Percentiles rank a stretch among this genome's conserved stretches.
Evolutionary conservation across 2,329 filamentous ascomycete genomes (phyloP).

Genomic region (Pyricularia sp.): DNA sequence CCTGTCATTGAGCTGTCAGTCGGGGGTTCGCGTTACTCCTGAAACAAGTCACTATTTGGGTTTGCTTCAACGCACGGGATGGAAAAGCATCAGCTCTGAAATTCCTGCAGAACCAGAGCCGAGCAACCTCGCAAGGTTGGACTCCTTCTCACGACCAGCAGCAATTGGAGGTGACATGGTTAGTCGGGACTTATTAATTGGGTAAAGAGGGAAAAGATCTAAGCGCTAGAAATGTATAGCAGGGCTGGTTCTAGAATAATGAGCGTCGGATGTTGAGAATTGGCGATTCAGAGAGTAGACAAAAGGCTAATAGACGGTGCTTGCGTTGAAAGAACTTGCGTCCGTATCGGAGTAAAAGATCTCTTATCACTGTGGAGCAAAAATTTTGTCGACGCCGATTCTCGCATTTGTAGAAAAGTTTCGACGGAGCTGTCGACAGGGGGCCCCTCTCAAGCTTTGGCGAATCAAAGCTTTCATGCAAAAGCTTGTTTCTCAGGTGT

Average conservation of each 20-base stretch:
- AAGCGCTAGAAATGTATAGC: neutral
- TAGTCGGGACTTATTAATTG: conserved; percentile 4
- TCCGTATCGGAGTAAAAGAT: neutral
- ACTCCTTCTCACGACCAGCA: conserved; percentile 62
- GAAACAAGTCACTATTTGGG: neutral
- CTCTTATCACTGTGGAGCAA: neutral
- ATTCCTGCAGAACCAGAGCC: conserved; percentile 93
- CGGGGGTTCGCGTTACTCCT: neutral
- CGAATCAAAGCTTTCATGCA: neutral
- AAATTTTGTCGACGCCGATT: neutral
- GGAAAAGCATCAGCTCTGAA: conserved; percentile 86
- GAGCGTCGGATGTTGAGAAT: neutral
- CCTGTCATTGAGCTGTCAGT: conserved; percentile 34
- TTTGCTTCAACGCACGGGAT: conserved; percentile 52
- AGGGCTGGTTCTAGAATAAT: neutral
- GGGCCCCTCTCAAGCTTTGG: neutral
- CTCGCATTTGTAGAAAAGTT: neutral
- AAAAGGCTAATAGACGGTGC: neutral
- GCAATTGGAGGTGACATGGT: conserved; percentile 51
- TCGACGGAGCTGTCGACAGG: neutral
- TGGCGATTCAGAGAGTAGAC: neutral
- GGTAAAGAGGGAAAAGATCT: neutral
- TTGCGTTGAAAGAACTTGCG: neutral
- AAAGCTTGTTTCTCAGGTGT: neutral
- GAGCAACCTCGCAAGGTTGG: conserved; percentile 75